Percentiles rank a stretch among this genome's conserved stretches.
phyloP scores from a whole-genome alignment of 495 filamentous ascomycete genomes.

The Lentithecium fluviatile region DNA sequence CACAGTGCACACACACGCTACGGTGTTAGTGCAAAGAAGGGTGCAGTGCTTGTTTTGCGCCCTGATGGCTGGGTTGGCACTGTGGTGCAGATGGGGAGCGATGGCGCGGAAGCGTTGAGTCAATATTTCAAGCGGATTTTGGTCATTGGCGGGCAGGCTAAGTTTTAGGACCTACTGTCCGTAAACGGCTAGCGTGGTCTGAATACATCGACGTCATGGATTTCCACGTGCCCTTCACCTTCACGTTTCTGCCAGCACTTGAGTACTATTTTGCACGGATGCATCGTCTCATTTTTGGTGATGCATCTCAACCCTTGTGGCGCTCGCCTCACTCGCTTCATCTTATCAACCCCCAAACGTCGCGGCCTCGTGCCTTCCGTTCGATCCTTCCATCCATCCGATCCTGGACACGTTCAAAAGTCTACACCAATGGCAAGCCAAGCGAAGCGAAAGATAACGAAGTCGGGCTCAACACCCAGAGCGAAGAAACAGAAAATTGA shows the following conservation, averaged over 20 bases:
- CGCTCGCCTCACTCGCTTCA: background rate
- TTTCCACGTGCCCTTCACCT: background rate
- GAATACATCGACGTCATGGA: background rate
- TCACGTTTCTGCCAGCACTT: background rate
- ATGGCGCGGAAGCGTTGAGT: conserved; percentile 36
- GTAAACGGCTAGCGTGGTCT: too few relatives aligned
- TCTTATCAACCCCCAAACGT: background rate
- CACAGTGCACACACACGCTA: conserved; percentile 42
- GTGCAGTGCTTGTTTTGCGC: conserved; percentile 45
- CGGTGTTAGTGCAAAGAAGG: conserved; percentile 39
- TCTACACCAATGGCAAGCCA: conserved; percentile 5
- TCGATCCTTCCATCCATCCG: background rate
- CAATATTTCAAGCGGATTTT: conserved; percentile 41
- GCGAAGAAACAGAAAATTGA: conserved; percentile 36
- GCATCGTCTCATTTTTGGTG: background rate
- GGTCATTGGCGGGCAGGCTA: background rate
- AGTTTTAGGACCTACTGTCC: conserved; percentile 1
- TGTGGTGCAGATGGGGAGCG: conserved; percentile 25
- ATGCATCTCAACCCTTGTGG: background rate
- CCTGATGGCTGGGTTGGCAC: conserved; percentile 52
- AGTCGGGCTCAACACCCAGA: background rate
- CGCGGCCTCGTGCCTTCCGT: background rate
- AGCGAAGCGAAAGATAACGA: conserved; percentile 15
- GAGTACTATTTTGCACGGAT: background rate
- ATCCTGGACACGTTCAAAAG: background rate